A percentile compares a stretch with the other conserved stretches of the same genome.
Conservation (phyloP, 106 monocot species). For the Acanthochlamys bracteata region DNA sequence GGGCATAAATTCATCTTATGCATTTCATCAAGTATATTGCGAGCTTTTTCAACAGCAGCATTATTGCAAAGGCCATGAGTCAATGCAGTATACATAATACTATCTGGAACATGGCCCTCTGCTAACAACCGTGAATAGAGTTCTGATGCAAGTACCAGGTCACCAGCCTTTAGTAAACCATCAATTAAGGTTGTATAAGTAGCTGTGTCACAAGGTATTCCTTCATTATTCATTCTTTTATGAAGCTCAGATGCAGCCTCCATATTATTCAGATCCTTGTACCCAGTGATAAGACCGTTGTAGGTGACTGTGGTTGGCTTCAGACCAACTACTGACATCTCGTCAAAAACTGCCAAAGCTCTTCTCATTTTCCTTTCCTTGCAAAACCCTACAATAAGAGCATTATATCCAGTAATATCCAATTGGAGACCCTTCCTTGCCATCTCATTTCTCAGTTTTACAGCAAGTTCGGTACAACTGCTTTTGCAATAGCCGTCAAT, state of each 20-base stretch:
- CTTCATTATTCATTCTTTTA: conserved; percentile 37
- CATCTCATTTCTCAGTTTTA: conserved; percentile 46
- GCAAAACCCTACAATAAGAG: conserved; percentile 47
- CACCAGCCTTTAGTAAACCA: conserved; percentile 46
- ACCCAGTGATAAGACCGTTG: conserved; percentile 58
- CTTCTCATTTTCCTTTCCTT: conserved; percentile 49
- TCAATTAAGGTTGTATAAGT: conserved; percentile 74
- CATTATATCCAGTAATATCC: conserved; percentile 39
- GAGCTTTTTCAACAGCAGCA: conserved; percentile 36
- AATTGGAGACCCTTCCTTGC: conserved; percentile 28
- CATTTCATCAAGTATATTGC: conserved; percentile 45
- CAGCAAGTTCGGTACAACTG: conserved; percentile 44
- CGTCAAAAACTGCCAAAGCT: conserved; percentile 37
- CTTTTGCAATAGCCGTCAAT: conserved; percentile 55
- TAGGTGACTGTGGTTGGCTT: conserved; percentile 34
- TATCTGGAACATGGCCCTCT: conserved; percentile 43
- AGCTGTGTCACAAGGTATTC: conserved; percentile 45
- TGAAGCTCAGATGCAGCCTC: conserved; percentile 34
- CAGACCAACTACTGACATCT: conserved; percentile 34
- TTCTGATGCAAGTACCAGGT: conserved; percentile 33
- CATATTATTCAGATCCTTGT: conserved; percentile 49
- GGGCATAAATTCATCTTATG: conserved; percentile 24
- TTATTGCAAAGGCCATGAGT: conserved; percentile 37
- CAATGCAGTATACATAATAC: conserved; percentile 38
- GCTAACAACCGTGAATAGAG: conserved; percentile 53